phyloP scores from a whole-genome alignment of 2,329 filamentous ascomycete genomes.

The Juglanconis oblonga region DNA sequence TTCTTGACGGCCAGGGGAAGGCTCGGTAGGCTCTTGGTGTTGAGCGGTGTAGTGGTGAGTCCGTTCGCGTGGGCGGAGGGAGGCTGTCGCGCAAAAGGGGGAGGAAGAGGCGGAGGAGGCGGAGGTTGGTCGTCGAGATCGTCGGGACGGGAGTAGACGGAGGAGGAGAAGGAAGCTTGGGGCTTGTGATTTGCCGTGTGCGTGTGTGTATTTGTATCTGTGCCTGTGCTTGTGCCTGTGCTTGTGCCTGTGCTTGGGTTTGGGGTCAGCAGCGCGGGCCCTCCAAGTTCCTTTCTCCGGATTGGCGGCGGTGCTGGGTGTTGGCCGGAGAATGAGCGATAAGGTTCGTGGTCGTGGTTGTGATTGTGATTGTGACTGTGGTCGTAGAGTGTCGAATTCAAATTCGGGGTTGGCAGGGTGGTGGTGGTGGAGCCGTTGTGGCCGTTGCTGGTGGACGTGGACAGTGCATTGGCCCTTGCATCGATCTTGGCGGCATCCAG shows the following conservation, averaged over 20 bases:
- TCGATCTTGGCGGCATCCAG: background rate
- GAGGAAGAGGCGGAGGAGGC: constrained; percentile 19
- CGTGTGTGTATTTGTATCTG: background rate
- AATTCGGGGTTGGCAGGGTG: too few relatives aligned
- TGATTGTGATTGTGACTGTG: background rate
- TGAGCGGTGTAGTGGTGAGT: background rate
- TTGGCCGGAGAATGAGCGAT: background rate
- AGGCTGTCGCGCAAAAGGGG: constrained; percentile 3
- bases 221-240: background rate
- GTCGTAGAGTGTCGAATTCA: too few relatives aligned
- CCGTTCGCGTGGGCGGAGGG: constrained; percentile 23
- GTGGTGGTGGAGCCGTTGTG: too few relatives aligned
- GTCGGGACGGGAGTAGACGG: constrained; percentile 29
- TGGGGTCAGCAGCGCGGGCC: constrained; percentile 1
- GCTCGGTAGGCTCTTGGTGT: constrained; percentile 11
- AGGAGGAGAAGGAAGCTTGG: constrained; percentile 30
- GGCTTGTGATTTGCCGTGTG: constrained; percentile 22
- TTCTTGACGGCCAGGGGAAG: constrained; percentile 5
- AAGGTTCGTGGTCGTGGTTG: background rate
- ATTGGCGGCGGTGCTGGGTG: background rate
- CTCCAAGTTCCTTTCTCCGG: constrained; percentile 16
- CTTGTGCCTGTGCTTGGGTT: background rate
- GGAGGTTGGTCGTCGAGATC: constrained; percentile 14
- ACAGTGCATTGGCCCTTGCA: background rate
- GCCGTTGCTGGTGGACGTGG: background rate